phyloP scores from a whole-genome alignment of 2,329 filamentous ascomycete genomes.

The Colletotrichum phormii region DNA sequence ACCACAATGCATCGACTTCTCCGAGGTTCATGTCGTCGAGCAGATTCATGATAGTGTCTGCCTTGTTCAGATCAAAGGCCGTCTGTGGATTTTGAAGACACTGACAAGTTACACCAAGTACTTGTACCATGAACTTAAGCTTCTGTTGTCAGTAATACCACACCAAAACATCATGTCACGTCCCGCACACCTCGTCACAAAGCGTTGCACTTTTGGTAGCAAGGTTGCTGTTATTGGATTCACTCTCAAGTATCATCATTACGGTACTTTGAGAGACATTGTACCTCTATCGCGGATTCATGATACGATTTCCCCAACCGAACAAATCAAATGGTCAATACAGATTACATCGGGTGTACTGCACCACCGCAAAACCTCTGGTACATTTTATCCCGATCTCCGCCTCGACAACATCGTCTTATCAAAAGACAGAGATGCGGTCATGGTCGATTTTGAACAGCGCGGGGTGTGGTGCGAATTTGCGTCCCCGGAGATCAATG shows the following conservation, averaged over 20 bases:
- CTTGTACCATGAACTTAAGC: slow-evolving; percentile 70
- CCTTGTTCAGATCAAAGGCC: slow-evolving; percentile 57
- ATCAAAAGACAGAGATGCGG: slow-evolving; percentile 55
- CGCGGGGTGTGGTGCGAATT: slow-evolving; percentile 73
- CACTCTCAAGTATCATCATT: slow-evolving; percentile 63
- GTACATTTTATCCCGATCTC: slow-evolving; percentile 68
- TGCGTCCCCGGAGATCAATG: slow-evolving; percentile 69
- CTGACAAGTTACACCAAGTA: slow-evolving; percentile 69
- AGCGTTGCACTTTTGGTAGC: slow-evolving; percentile 65
- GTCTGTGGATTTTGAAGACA: slow-evolving; percentile 67
- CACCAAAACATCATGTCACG: slow-evolving; percentile 65
- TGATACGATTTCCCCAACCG: slow-evolving; percentile 51
- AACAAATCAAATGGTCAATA: slow-evolving; percentile 65
- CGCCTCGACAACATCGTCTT: slow-evolving; percentile 71
- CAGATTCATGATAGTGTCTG: slow-evolving; percentile 72
- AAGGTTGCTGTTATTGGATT: slow-evolving; percentile 69
- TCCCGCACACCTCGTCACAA: slow-evolving; percentile 67
- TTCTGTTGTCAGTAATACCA: slow-evolving; percentile 62
- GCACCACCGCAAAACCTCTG: slow-evolving; percentile 59
- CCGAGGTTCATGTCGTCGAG: slow-evolving; percentile 59
- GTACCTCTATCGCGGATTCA: slow-evolving; percentile 64
- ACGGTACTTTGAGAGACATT: slow-evolving; percentile 67
- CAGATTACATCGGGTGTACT: slow-evolving; percentile 64
- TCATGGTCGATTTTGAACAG: slow-evolving; percentile 74
- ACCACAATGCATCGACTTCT: slow-evolving; percentile 62